phyloP scores from a whole-genome alignment of 257 asterid species.

The Fraxinus americana region DNA sequence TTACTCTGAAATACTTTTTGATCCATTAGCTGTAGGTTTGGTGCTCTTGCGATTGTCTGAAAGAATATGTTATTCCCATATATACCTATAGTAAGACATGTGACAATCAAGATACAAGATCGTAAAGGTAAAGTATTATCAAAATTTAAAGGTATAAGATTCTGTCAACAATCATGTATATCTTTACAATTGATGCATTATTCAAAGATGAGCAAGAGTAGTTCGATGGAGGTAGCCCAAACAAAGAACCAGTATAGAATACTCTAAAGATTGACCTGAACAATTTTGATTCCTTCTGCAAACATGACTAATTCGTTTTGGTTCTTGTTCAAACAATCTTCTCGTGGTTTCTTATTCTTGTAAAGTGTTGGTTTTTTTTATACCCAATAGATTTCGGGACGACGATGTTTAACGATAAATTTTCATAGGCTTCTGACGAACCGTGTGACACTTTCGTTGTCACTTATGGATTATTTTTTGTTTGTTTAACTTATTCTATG shows the following conservation, averaged over 20 bases:
- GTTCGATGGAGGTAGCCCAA: too few relatives aligned
- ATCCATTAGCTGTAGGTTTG: conserved; percentile 28
- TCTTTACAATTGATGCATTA: not conserved
- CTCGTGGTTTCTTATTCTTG: not conserved
- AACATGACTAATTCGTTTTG: not conserved
- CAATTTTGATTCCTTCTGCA: not conserved
- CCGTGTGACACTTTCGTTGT: too few relatives aligned
- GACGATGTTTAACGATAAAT: too few relatives aligned
- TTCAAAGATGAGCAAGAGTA: not conserved
- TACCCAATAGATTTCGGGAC: too few relatives aligned
- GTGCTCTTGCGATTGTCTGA: conserved; percentile 29
- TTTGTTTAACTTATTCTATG: too few relatives aligned
- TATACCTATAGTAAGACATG: conserved; percentile 16
- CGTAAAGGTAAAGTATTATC: not conserved
- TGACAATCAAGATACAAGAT: not conserved
- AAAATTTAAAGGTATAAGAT: not conserved
- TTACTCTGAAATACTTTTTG: conserved; percentile 28
- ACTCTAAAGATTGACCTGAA: not conserved
- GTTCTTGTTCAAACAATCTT: not conserved
- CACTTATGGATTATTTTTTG: too few relatives aligned
- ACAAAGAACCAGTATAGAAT: not conserved
- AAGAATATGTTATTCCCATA: conserved; percentile 34
- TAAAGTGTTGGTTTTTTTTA: too few relatives aligned
- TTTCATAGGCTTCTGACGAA: too few relatives aligned
- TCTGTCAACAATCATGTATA: not conserved